Evolutionary conservation across 805 yeast genomes (phyloP), one percentile per base, ranked within the genome.

Genomic region (Ogataea saltuana): DNA sequence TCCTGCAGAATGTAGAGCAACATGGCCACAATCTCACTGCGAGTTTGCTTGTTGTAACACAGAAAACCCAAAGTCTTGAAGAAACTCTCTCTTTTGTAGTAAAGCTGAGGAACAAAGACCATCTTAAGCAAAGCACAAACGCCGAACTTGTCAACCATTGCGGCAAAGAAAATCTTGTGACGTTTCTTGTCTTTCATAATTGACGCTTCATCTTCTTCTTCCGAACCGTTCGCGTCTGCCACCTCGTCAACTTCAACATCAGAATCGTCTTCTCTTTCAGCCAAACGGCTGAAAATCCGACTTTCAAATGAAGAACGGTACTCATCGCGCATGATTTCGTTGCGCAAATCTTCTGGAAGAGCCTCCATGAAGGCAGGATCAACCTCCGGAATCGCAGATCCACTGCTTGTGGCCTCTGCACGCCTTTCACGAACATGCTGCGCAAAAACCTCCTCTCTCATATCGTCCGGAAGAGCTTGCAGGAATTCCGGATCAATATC

Each of bases 401-500:
- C 70, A 59, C 48, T 66, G 31, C 64, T 57, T 11, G 66, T 59
- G 1, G 49, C 86, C 67, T 70, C 78, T 33, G 71, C 83, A 46
- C 93, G 71, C 45, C 90, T 70, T 52, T 87, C 93, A 31, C 89
- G 69, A 6, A 88, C 69, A 56, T 89, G 96, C 49, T 88, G 91
- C 0, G 90, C 79, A 58, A 87, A 81, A 0, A 89, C 97, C 57
- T 90, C 97, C 49, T 88, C 95, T 38, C 97, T 71, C 86, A 90
- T 85, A 41, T 87, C 93, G 33, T 88, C 96, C 0, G 97, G 97
- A 27, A 90, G 71, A 0, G 96, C 97, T 54, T 83, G 85, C 47
- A 90, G 70, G 60, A 88, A 90, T 52, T 86, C 91, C 0, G 96
- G 95, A 64, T 90, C 97, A 45, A 90, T 88, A 42, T 87, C 97